Conservation (phyloP, 2,329 filamentous ascomycete genomes). For the Diaporthe sp. region DNA sequence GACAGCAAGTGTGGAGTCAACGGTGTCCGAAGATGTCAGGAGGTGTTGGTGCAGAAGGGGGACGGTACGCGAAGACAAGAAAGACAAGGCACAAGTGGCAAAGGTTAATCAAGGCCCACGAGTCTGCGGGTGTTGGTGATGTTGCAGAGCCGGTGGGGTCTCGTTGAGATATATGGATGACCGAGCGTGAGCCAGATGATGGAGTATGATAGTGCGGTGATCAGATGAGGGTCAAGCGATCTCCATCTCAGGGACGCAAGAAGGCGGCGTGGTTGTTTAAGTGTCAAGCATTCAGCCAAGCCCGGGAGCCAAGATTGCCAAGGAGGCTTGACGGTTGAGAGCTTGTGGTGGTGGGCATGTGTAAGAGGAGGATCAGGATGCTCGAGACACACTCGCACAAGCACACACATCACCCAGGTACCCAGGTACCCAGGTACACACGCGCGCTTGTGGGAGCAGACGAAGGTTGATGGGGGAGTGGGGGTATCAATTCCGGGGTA, state of each 20-base stretch:
- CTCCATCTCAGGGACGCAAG: conserved; percentile 2
- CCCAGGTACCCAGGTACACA: neutral
- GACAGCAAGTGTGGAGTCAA: neutral
- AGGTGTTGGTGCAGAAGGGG: neutral
- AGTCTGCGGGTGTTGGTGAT: neutral
- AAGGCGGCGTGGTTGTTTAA: conserved; percentile 19
- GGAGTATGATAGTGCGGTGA: neutral
- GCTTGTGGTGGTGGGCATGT: neutral
- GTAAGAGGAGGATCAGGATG: conserved; percentile 17
- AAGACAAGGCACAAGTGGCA: neutral
- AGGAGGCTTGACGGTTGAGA: conserved; percentile 1
- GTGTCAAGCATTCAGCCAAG: conserved; percentile 20
- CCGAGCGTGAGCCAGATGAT: neutral
- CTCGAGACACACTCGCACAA: neutral
- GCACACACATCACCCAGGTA: neutral
- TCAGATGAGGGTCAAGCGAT: conserved; percentile 9
- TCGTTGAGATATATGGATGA: conserved; percentile 11
- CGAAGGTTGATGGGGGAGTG: neutral
- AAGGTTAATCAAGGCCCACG: neutral
- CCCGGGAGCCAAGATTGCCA: conserved; percentile 21
- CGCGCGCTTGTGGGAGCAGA: neutral
- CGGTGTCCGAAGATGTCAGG: neutral
- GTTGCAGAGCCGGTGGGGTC: conserved; percentile 12
- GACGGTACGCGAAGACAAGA: neutral
- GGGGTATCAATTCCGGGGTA: neutral